phyloP scores from a whole-genome alignment of 1,284 basidiomycete genomes.

The Puccinia horiana region DNA sequence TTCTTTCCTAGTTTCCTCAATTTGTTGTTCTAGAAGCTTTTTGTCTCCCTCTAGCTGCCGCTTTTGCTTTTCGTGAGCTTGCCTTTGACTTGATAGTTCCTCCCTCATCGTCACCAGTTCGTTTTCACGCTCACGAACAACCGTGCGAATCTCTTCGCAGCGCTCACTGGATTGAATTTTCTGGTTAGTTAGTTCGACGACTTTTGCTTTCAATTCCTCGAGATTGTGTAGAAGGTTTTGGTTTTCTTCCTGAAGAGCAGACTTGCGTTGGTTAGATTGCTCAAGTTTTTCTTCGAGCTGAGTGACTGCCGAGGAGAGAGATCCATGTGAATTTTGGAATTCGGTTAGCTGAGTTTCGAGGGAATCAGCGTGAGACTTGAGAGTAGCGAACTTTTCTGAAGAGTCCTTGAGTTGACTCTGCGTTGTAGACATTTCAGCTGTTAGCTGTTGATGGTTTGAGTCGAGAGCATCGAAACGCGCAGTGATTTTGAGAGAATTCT shows the following conservation, averaged over 20 bases:
- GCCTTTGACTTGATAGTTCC: constrained; percentile 26
- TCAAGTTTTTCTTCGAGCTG: constrained; percentile 29
- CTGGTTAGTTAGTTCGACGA: constrained; percentile 30
- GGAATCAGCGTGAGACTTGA: constrained; percentile 24
- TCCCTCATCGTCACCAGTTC: constrained; percentile 25
- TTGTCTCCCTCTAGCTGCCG: neutral
- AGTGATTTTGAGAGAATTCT: neutral
- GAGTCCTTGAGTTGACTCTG: constrained; percentile 22
- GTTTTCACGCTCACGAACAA: constrained; percentile 40
- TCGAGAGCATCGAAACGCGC: constrained; percentile 32
- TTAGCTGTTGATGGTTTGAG: constrained; percentile 23
- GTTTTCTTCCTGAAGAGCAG: constrained; percentile 43
- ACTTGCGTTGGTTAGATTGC: constrained; percentile 20
- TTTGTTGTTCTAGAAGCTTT: neutral
- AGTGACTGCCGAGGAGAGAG: constrained; percentile 11
- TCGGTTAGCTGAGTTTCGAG: constrained; percentile 34
- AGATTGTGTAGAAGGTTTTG: constrained; percentile 45
- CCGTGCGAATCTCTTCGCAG: constrained; percentile 33
- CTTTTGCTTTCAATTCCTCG: constrained; percentile 31
- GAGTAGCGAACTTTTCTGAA: constrained; percentile 15
- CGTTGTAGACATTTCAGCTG: constrained; percentile 1
- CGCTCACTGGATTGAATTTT: constrained; percentile 38
- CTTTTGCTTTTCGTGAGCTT: constrained; percentile 28
- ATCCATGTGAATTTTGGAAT: constrained; percentile 20
- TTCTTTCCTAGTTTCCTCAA: constrained; percentile 12